phyloP scores from a whole-genome alignment of 208 protist genomes.

The Acanthamoeba polyphaga region DNA sequence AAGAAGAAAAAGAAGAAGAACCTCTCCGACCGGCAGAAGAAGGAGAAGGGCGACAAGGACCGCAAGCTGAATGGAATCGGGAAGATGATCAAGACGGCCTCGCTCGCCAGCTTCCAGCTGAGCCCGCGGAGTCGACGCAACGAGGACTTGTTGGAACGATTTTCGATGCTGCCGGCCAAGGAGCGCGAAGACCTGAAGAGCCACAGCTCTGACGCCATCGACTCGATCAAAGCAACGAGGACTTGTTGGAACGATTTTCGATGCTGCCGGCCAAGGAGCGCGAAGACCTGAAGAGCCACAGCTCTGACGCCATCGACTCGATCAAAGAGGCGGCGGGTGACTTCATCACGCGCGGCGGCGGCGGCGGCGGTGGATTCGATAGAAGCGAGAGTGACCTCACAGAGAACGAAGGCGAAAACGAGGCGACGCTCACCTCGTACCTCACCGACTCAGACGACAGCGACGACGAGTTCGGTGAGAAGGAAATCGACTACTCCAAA shows the following conservation, averaged over 20 bases:
- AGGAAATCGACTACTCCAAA: constrained; percentile 24
- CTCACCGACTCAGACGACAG: neutral
- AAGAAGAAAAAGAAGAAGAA: constrained; percentile 11
- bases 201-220: constrained; percentile 2
- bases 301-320: neutral
- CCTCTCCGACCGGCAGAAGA: neutral
- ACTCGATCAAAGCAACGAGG: neutral
- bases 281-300: neutral
- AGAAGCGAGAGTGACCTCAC: neutral
- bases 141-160: neutral
- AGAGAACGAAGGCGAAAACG: neutral
- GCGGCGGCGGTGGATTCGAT: neutral
- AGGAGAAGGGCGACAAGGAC: neutral
- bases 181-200: neutral
- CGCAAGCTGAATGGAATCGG: neutral
- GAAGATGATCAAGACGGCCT: neutral
- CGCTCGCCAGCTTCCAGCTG: neutral
- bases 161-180: neutral
- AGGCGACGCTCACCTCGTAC: neutral
- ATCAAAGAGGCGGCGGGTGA: neutral
- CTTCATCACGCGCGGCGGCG: neutral
- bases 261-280: neutral
- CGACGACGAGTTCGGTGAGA: neutral
- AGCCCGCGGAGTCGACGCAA: neutral
- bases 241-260: neutral